phyloP scores from a whole-genome alignment of 2,329 filamentous ascomycete genomes.

The Dothideomycetes sp. region DNA sequence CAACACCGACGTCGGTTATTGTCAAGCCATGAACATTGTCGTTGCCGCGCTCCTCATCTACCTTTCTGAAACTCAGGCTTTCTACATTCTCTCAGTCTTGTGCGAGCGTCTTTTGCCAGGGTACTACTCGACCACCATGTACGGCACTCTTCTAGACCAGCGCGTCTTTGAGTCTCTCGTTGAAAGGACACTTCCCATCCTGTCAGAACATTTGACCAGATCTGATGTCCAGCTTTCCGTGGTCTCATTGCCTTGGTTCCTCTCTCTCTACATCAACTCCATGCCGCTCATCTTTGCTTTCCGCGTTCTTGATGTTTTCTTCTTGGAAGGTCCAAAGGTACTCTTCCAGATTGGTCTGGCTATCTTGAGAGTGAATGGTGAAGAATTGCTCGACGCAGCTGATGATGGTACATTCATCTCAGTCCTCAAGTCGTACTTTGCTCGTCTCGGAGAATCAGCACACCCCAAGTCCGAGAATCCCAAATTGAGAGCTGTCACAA shows the following conservation, averaged over 20 bases:
- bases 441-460: conserved; percentile 85
- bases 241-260: conserved; percentile 93
- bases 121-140: conserved; percentile 99
- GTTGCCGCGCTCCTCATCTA: conserved; percentile 97
- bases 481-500: conserved; percentile 85
- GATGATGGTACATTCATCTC: conserved; percentile 97
- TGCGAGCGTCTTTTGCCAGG: conserved; percentile 90
- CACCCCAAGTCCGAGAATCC: conserved; percentile 93
- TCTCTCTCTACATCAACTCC: conserved; percentile 97
- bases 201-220: conserved; percentile 97
- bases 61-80: conserved; percentile 92
- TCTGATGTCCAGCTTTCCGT: conserved; percentile 96
- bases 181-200: conserved; percentile 96
- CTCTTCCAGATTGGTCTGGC: conserved; percentile 93
- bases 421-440: conserved; percentile 89
- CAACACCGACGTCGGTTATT: conserved; percentile 92
- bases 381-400: conserved; percentile 83
- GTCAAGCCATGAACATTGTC: conserved; percentile 99
- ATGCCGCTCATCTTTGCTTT: conserved; percentile 99
- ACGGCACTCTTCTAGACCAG: conserved; percentile 91
- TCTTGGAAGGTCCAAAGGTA: conserved; percentile 94
- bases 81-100: conserved; percentile 82
- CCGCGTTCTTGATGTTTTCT: conserved; percentile 93
- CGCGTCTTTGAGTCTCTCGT: conserved; percentile 96
- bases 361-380: conserved; percentile 94